phyloP scores from a whole-genome alignment of 345 rosid species.

The Turritis glabra region DNA sequence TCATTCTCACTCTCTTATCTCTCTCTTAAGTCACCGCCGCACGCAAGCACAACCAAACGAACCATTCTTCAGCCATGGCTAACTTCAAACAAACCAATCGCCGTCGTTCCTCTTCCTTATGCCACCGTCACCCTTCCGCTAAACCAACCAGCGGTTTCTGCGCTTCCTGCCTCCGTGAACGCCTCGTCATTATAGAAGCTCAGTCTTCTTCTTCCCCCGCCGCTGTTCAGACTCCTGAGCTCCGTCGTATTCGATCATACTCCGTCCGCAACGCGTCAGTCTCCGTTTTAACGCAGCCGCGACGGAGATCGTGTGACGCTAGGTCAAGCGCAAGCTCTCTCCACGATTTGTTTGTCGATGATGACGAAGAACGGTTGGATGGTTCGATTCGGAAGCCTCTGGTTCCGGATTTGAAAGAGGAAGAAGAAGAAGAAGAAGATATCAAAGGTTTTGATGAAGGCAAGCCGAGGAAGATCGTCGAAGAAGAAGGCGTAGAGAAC shows the following conservation, averaged over 20 bases:
- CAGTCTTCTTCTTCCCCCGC: slow-evolving; percentile 38
- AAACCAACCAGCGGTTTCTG: slow-evolving; percentile 62
- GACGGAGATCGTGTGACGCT: slow-evolving; percentile 56
- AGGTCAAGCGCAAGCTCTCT: slow-evolving; percentile 44
- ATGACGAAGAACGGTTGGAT: slow-evolving; percentile 38
- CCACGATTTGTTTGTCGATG: slow-evolving; percentile 46
- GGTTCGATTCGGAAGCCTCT: slow-evolving; percentile 26
- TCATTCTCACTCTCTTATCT: neutral
- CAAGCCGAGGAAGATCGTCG: slow-evolving; percentile 8
- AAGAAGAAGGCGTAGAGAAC: slow-evolving; percentile 44
- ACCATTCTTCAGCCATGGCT: slow-evolving; percentile 42
- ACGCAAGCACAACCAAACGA: slow-evolving; percentile 12
- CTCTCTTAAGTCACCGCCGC: slow-evolving; percentile 30
- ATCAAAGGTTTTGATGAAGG: slow-evolving; percentile 30
- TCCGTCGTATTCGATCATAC: slow-evolving; percentile 35
- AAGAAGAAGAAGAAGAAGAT: slow-evolving; percentile 34
- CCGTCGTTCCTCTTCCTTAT: slow-evolving; percentile 48
- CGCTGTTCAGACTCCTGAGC: slow-evolving; percentile 19
- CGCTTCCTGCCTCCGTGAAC: slow-evolving; percentile 78
- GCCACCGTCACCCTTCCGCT: slow-evolving; percentile 64
- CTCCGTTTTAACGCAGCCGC: slow-evolving; percentile 43
- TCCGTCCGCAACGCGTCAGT: slow-evolving; percentile 31
- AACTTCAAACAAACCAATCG: slow-evolving; percentile 36
- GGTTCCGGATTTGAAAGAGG: slow-evolving; percentile 30
- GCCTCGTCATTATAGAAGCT: slow-evolving; percentile 59